Conservation (phyloP, 768 basidiomycete genomes). For the Termitomyces sp. region DNA sequence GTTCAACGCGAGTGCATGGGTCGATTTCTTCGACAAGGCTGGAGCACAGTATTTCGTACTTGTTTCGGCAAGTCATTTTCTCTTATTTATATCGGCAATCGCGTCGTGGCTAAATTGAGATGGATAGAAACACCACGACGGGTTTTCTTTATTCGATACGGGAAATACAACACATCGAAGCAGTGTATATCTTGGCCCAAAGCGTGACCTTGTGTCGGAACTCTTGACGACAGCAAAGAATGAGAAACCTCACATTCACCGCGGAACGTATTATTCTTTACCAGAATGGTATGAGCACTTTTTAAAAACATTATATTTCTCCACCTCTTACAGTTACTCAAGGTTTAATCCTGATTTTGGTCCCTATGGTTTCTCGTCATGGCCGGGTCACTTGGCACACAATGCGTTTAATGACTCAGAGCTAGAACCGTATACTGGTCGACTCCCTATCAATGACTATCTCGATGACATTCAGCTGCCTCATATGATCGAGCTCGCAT, state of each 20-base stretch:
- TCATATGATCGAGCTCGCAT: slow-evolving; percentile 44
- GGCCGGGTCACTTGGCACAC: slow-evolving; percentile 50
- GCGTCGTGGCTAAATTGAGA: neutral
- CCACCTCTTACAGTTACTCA: neutral
- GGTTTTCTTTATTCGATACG: slow-evolving; percentile 52
- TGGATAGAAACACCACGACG: slow-evolving; percentile 55
- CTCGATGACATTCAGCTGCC: slow-evolving; percentile 43
- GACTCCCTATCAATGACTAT: slow-evolving; percentile 43
- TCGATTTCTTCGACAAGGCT: slow-evolving; percentile 46
- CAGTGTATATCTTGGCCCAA: slow-evolving; percentile 41
- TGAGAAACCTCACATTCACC: slow-evolving; percentile 43
- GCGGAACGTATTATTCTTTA: slow-evolving; percentile 55
- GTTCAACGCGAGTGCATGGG: slow-evolving; percentile 50
- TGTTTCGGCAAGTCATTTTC: slow-evolving; percentile 32
- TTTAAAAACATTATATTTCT: too few species aligned
- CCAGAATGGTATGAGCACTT: slow-evolving; percentile 40
- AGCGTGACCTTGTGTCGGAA: slow-evolving; percentile 46
- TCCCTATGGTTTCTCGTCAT: slow-evolving; percentile 41
- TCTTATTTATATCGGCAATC: neutral
- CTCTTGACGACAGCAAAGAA: slow-evolving; percentile 42
- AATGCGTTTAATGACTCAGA: slow-evolving; percentile 40
- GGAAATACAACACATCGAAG: slow-evolving; percentile 45
- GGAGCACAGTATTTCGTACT: slow-evolving; percentile 61
- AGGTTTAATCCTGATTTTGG: slow-evolving; percentile 54
- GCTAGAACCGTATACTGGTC: slow-evolving; percentile 51